phyloP scores from a whole-genome alignment of 257 asterid species.

The Solanum chiquidenum region DNA sequence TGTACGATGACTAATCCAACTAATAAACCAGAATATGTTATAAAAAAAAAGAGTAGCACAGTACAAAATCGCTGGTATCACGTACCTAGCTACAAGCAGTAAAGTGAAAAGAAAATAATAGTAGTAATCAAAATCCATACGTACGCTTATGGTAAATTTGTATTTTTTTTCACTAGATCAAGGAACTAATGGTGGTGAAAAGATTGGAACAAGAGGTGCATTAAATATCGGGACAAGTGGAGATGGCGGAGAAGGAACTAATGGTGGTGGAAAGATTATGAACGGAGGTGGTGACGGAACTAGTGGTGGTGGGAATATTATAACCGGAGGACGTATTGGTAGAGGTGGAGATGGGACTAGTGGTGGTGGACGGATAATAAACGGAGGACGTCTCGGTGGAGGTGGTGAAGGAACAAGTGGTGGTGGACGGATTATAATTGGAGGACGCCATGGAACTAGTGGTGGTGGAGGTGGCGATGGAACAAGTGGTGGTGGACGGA shows the following conservation, averaged over 20 bases:
- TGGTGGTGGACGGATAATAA: not conserved
- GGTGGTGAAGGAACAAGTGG: not conserved
- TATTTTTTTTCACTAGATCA: not conserved
- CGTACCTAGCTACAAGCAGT: not conserved
- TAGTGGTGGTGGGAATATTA: not conserved
- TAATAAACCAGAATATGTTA: not conserved
- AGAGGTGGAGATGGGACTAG: not conserved
- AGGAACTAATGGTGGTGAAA: not conserved
- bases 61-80: not conserved
- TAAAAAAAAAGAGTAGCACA: not conserved
- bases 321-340: not conserved
- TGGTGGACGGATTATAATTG: not conserved
- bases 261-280: not conserved
- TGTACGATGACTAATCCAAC: not conserved
- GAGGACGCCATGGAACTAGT: not conserved
- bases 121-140: not conserved
- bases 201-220: not conserved
- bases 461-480: not conserved
- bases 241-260: not conserved
- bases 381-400: not conserved
- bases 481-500: not conserved
- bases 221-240: not conserved
- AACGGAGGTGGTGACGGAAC: not conserved
- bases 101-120: not conserved
- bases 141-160: not conserved